Base-by-base conservation (phyloP, 202 grass and related monocot species). In the Musa balbisiana region DNA sequence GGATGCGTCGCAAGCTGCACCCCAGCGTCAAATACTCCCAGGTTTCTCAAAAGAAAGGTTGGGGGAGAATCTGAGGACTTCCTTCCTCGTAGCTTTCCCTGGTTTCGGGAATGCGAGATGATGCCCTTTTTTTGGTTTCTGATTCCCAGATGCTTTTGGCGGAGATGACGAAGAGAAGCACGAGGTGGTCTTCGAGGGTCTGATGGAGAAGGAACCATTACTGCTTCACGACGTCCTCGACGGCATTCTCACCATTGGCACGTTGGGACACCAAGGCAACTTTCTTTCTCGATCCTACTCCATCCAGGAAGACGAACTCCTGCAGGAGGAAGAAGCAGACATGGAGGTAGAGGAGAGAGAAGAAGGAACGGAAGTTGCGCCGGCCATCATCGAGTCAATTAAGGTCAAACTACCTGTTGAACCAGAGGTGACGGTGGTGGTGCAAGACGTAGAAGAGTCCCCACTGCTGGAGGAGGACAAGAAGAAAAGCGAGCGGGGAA, bases 191-290 rank as follows among this genome's bases (percentile, higher is more conserved):
- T 73, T 17, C 59, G 60, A 69, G 73, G 88, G 83, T 58, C 53
- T 70, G 19, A 70, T 62, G 54, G 91, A 99, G 73, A 81, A 82
- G 71, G 95, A 99, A 85, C 83, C 95, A 23, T 72, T 99, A 74
- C 89, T 99, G 19, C 84, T 99, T 15, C 82, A 87, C 67, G 89
- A 99, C 80, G 84, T 99, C 71, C 83, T 99, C 53, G 84, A 85
- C 0, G 89, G 89, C 50, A 95, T 99, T 76, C 85, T 99, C 66
- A 87, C 87, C 22, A 99, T 99, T 33, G 95, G 95, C 75, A 99
- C 95, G 0, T 73, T 99, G 52, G 95, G 95, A 15, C 87, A 90
- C 72, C 73, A 78, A 6, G 52, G 83, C 54, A 70, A 80, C 66
- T 84, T 83, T 17, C 80, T 91, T 53, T 82, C 79, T 55, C 80